Evolutionary conservation across 2,329 filamentous ascomycete genomes (phyloP).

Genomic region (Zarea fungicola): DNA sequence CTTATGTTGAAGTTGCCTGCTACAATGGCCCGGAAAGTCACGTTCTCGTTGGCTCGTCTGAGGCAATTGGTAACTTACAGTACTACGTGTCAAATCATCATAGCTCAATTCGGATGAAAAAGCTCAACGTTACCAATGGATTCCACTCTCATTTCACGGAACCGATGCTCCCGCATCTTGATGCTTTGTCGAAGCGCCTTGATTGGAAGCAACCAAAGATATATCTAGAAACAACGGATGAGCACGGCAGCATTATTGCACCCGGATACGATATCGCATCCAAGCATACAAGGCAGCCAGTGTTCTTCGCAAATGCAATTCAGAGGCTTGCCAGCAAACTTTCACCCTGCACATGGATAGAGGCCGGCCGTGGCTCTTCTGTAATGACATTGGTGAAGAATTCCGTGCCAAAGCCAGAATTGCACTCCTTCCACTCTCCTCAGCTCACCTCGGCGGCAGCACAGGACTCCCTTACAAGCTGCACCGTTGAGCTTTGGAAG

Average conservation of each 20-base stretch:
- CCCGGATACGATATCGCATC: neutral
- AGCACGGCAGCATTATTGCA: too few relatives aligned
- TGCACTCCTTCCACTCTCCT: neutral
- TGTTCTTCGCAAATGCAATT: neutral
- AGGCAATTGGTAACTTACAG: neutral
- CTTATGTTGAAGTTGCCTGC: neutral
- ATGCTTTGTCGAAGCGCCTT: conserved; percentile 19
- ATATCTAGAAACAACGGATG: neutral
- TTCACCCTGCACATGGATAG: neutral
- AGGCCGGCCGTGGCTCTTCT: too few relatives aligned
- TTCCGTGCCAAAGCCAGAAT: neutral
- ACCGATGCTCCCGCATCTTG: conserved; percentile 9
- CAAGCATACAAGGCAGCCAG: neutral
- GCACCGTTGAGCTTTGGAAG: conserved; percentile 18
- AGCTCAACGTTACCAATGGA: conserved; percentile 12
- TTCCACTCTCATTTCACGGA: conserved; percentile 14
- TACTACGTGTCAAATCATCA: neutral
- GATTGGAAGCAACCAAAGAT: neutral
- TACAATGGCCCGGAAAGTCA: conserved; percentile 10
- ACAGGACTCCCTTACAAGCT: neutral
- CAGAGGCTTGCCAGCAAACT: neutral
- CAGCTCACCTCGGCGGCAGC: neutral
- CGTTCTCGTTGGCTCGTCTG: neutral
- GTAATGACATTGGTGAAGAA: too few relatives aligned
- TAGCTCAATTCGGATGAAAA: neutral